Base-by-base conservation (phyloP, 257 asterid species). In the Cordia subcordata region DNA sequence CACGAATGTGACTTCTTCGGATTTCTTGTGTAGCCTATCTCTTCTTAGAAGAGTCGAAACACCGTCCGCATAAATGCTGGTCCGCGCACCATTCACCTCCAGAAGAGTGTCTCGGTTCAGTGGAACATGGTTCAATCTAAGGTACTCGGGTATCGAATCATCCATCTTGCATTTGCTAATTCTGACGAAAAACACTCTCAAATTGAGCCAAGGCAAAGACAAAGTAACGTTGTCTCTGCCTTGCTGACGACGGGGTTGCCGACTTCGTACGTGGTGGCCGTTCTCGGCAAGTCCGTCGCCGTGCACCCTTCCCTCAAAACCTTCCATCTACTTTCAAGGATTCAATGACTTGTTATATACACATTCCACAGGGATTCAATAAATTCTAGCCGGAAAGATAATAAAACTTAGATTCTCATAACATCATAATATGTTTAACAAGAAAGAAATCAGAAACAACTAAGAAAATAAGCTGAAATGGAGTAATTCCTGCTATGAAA, bases 1-100 rank as follows among this genome's bases (percentile, higher is more conserved):
- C 45, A 87, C 94, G 16, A 77, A 86, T 4, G 90, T 86, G 5
- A 76, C 77, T 54, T 83, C 87, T 50, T 81, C 93, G 5, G 90
- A 76, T 50, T 68, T 72, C 74, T 63, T 84, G 35, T 86, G 87
- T 6, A 78, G 45, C 51, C 95, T 63, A 27, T 84, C 90, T 62
- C 90, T 68, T 53, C 85, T 80, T 44, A 86, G 45, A 9, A 82
- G 78, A 63, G 82, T 68, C 20, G 94, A 75, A 13, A 65, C 79
- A 0, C 85, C 89, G 52, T 87, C 91, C 0, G 94, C 71, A 55
- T 76, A 75, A 27, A 84, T 68, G 76, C 84, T 72, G 11, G 79
- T 75, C 52, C 94, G 74, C 63, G 75, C 79, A 17, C 85, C 77
- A 49, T 88, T 88, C 23, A 81, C 83, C 64, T 88, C 94, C 32